phyloP scores from a whole-genome alignment of 1,284 basidiomycete genomes.

The Anthracocystis panici-leucophaei region DNA sequence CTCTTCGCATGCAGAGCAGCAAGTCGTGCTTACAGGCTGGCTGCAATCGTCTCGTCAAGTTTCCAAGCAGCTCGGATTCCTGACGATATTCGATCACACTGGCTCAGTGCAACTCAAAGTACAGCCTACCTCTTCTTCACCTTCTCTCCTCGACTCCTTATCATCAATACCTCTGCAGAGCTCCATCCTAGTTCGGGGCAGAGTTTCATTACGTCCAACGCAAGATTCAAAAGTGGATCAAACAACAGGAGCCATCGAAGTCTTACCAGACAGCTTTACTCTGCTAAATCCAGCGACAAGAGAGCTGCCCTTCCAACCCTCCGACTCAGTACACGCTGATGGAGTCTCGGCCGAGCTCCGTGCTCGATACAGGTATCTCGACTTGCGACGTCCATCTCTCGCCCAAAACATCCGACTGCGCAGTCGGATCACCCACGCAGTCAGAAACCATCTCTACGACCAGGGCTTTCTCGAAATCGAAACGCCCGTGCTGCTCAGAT shows the following conservation, averaged over 20 bases:
- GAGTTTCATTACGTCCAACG: constrained; percentile 37
- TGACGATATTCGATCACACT: constrained; percentile 81
- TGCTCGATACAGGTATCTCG: constrained; percentile 85
- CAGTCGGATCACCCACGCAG: constrained; percentile 81
- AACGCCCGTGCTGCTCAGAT: constrained; percentile 90
- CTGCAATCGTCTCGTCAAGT: constrained; percentile 79
- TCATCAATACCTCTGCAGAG: constrained; percentile 53
- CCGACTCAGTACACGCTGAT: constrained; percentile 78
- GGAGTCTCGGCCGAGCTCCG: constrained; percentile 75
- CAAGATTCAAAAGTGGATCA: constrained; percentile 42
- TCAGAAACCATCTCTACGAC: constrained; percentile 80
- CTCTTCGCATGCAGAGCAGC: constrained; percentile 74
- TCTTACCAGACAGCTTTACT: constrained; percentile 78
- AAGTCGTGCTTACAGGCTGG: constrained; percentile 82
- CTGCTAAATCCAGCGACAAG: constrained; percentile 82
- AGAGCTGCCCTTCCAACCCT: constrained; percentile 83
- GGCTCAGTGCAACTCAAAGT: constrained; percentile 79
- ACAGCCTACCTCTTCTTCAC: constrained; percentile 16
- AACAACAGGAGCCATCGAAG: constrained; percentile 80
- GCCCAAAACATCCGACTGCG: constrained; percentile 83
- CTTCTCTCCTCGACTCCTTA: constrained; percentile 75
- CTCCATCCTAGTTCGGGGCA: constrained; percentile 46
- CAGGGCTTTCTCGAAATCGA: constrained; percentile 88
- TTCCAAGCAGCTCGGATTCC: constrained; percentile 79
- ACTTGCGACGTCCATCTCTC: constrained; percentile 81